Evolutionary conservation across 768 basidiomycete species (phyloP), one percentile per base, ranked within the genome.

Genomic region (Suillus variegatus): DNA sequence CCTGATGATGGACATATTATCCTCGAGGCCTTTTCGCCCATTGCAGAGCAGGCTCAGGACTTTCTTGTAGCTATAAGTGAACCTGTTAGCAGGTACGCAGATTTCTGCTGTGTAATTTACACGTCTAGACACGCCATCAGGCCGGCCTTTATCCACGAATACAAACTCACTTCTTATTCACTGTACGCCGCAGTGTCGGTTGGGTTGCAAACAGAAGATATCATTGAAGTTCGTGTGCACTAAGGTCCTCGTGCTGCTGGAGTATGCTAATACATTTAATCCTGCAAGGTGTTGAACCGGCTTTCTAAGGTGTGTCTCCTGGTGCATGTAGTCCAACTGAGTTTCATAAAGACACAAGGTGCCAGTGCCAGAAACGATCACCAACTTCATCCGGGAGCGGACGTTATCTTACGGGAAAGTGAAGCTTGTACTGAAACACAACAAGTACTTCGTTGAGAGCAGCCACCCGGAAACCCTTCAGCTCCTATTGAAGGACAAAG

Each of bases 111-210:
- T 66, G 79, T 81, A 79, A 73, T 66, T 78, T 64, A 65, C 51
- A 49, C 22, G 20, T 69, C 68, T 47, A 74, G 52, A 66, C 47
- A 55, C 49, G 67, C 68, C 64, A 47, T 36, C 69, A 97, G 97
- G 83, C 97, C 97, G 61, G 90, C 94, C 57, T 95, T 97, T 80
- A 96, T 99, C 68, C 97, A 99, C 81, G 97, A 99, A 82, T 99
- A 99, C 85, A 95, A 97, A 80, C 88, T 99, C 74, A 99, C 97
- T 64, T 91, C 95, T 54, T 97, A 99, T 78, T 99, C 97, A 20
- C 83, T 99, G 18, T 99, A 99, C 77, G 97, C 97, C 66, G 97
- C 97, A 60, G 97, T 99, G 67, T 98, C 97, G 16, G 97, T 99
- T 66, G 97, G 97, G 36, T 82, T 99, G 36, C 94, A 99, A 76